Evolutionary conservation across 495 filamentous ascomycete species (phyloP).

Genomic region (Trichoderma gamsii): DNA sequence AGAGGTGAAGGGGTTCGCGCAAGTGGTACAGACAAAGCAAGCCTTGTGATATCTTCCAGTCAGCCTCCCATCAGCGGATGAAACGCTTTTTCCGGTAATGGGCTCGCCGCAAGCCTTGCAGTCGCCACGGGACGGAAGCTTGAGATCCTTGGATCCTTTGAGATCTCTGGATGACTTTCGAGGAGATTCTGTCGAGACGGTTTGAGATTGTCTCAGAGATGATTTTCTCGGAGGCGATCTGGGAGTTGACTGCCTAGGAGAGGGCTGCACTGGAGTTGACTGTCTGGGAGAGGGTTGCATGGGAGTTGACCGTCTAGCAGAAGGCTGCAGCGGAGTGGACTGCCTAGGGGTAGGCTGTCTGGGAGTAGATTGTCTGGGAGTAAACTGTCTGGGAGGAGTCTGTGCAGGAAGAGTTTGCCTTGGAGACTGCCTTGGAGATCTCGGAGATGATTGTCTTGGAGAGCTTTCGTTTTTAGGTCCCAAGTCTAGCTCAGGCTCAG

Average conservation of each 20-base stretch:
- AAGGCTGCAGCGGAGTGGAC: background rate
- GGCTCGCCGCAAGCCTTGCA: constrained; percentile 75
- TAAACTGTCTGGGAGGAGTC: background rate
- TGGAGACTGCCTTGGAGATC: background rate
- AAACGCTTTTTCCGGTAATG: constrained; percentile 88
- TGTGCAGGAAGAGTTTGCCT: no score
- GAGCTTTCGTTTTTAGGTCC: constrained; percentile 4
- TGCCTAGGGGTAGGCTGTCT: background rate
- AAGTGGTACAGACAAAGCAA: constrained; percentile 89
- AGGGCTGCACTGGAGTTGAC: background rate
- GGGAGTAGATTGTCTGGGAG: background rate
- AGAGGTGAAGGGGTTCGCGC: constrained; percentile 72
- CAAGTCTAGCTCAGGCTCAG: background rate
- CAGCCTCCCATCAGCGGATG: constrained; percentile 85
- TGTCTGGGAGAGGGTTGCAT: background rate
- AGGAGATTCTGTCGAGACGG: background rate
- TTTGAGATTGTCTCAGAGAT: background rate
- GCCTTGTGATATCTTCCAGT: constrained; percentile 90
- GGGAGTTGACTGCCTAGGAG: background rate
- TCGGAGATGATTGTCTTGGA: background rate
- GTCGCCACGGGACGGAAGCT: constrained; percentile 51
- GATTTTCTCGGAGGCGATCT: background rate
- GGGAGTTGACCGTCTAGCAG: background rate
- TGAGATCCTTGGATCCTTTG: background rate
- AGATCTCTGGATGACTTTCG: constrained; percentile 7